phyloP scores from a whole-genome alignment of 768 basidiomycete species.

The Leccinum disarticulatum region DNA sequence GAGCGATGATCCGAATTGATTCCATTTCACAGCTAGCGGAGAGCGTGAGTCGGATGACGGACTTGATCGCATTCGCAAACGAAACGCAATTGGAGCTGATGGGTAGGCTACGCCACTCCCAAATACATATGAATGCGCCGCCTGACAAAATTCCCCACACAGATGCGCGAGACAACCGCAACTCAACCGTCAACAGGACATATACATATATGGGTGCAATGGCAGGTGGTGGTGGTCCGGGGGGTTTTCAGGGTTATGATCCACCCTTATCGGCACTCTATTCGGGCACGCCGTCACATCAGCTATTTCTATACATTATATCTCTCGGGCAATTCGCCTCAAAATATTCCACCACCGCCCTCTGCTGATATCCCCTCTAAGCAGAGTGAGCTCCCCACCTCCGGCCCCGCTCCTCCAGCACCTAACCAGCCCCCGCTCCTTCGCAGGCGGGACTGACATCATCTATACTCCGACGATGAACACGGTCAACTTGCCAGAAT shows the following conservation, averaged over 20 bases:
- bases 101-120: conserved; percentile 24
- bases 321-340: conserved; percentile 45
- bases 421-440: no score
- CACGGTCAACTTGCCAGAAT: conserved; percentile 73
- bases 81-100: conserved; percentile 59
- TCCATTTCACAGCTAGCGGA: conserved; percentile 60
- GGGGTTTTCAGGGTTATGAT: conserved; percentile 23
- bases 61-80: conserved; percentile 65
- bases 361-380: conserved; percentile 60
- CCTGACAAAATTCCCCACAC: conserved; percentile 24
- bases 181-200: conserved; percentile 12
- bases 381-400: conserved; percentile 57
- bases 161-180: conserved; percentile 41
- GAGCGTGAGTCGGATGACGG: conserved; percentile 77
- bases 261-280: conserved; percentile 48
- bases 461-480: conserved; percentile 51
- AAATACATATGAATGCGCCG: conserved; percentile 24
- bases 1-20: conserved; percentile 5
- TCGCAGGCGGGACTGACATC: conserved; percentile 40
- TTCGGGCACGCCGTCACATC: conserved; percentile 41
- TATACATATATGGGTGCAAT: conserved; percentile 16
- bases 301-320: conserved; percentile 44
- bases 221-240: conserved; percentile 19
- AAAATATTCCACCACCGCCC: conserved; percentile 43
- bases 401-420: conserved; percentile 39